These are phyloP conservation scores for Favolaschia claudopus DNA, from an alignment of 768 basidiomycete genomes.

Conservation along the genomic window DNA sequence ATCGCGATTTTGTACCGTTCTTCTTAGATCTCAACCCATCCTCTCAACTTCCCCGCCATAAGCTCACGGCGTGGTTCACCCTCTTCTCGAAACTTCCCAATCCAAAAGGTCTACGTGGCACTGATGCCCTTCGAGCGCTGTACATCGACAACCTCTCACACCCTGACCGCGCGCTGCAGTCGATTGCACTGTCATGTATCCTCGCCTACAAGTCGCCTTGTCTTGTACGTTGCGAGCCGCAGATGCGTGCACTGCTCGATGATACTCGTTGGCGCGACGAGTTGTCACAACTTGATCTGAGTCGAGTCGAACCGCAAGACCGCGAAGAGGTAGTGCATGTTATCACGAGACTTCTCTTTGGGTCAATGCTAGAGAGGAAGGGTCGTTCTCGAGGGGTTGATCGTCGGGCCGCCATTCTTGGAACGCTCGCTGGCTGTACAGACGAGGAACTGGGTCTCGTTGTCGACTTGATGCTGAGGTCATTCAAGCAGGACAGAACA, in stretches of 20 bases:
- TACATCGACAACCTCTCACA: conserved; percentile 84
- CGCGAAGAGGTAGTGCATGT: conserved; percentile 74
- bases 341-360: conserved; percentile 82
- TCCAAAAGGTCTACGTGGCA: conserved; percentile 85
- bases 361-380: conserved; percentile 83
- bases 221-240: conserved; percentile 65
- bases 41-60: conserved; percentile 60
- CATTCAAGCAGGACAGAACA: conserved; percentile 54
- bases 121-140: conserved; percentile 66
- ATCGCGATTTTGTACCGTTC: conserved; percentile 84
- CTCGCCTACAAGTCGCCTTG: conserved; percentile 80
- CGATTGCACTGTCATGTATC: conserved; percentile 76
- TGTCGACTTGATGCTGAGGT: conserved; percentile 87
- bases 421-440: conserved; percentile 71
- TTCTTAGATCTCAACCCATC: conserved; percentile 64
- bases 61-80: conserved; percentile 78
- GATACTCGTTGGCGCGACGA: conserved; percentile 91
- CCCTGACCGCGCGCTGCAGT: conserved; percentile 83
- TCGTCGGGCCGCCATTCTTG: conserved; percentile 77
- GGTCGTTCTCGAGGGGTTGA: conserved; percentile 74
- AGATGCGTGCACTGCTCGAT: conserved; percentile 76
- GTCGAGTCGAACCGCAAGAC: conserved; percentile 58
- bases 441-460: conserved; percentile 79
- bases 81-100: conserved; percentile 92
- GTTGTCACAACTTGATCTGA: conserved; percentile 74